A percentile compares a stretch with the other conserved stretches of the same genome.
Evolutionary conservation across 139 green algal species (phyloP).

Genomic region (Tetraselmis chui): DNA sequence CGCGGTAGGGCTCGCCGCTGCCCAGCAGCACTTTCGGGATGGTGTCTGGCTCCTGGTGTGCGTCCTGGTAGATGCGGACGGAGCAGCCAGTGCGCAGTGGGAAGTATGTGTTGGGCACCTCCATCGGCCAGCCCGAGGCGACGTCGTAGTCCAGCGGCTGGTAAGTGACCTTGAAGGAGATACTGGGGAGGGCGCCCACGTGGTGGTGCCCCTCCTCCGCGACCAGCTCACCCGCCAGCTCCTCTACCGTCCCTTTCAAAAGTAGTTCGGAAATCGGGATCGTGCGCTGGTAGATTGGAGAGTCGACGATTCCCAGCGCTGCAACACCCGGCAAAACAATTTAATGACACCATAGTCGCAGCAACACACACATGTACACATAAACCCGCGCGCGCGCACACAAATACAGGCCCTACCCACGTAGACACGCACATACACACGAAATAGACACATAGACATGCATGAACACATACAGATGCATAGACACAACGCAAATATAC

Average conservation of each 20-base stretch:
- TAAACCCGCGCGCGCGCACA: not conserved
- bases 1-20: not conserved
- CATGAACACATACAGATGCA: too few species aligned
- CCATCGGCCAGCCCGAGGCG: not conserved
- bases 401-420: not conserved
- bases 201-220: not conserved
- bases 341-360: too few species aligned
- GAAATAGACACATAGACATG: too few species aligned
- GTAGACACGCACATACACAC: too few species aligned
- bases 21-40: not conserved
- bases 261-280: not conserved
- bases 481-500: too few species aligned
- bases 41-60: conserved; percentile 23
- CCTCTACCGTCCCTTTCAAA: not conserved
- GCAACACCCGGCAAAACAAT: too few species aligned
- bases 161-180: not conserved
- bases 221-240: not conserved
- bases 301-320: not conserved
- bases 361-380: too few species aligned
- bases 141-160: not conserved
- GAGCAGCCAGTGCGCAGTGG: conserved; percentile 29
- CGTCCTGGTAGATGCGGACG: conserved; percentile 56
- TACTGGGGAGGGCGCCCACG: not conserved
- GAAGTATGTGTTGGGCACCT: conserved; percentile 36
- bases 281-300: not conserved